Conservation (phyloP, 2,329 filamentous ascomycete species). For the Pezicula neosporulosa region DNA sequence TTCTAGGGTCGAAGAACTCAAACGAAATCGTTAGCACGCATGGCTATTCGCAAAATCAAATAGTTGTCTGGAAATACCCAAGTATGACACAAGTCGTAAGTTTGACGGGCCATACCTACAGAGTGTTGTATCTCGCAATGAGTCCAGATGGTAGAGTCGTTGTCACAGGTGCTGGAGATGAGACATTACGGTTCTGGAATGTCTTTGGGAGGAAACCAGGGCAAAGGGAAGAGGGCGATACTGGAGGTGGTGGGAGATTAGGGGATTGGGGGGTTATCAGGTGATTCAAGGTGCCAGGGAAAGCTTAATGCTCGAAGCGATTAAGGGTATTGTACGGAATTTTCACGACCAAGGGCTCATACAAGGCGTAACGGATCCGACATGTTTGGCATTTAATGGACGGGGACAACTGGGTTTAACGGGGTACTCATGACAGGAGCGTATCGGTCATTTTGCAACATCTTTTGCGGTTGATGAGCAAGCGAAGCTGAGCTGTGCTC, state of each 20-base stretch:
- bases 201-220: conserved; percentile 83
- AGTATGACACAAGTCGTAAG: conserved; percentile 97
- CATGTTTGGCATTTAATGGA: too few species aligned
- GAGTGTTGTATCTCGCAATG: conserved; percentile 95
- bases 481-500: background rate
- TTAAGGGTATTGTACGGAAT: too few species aligned
- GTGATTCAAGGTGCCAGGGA: conserved; percentile 29
- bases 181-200: conserved; percentile 96
- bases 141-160: conserved; percentile 92
- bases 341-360: too few species aligned
- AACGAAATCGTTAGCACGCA: conserved; percentile 98
- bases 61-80: conserved; percentile 99
- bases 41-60: conserved; percentile 96
- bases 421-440: too few species aligned
- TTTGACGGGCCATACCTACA: conserved; percentile 92
- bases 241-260: conserved; percentile 55
- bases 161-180: conserved; percentile 93
- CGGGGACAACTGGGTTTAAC: too few species aligned
- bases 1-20: conserved; percentile 74
- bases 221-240: conserved; percentile 63
- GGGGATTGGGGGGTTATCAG: conserved; percentile 84
- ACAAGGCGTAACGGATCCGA: too few species aligned
- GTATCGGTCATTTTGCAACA: too few species aligned
- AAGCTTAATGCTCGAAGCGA: too few species aligned
- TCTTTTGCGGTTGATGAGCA: background rate